Evolutionary conservation across 116 monocot species (phyloP), one percentile per base, ranked within the genome.

Genomic region (Phalaenopsis hybrid): DNA sequence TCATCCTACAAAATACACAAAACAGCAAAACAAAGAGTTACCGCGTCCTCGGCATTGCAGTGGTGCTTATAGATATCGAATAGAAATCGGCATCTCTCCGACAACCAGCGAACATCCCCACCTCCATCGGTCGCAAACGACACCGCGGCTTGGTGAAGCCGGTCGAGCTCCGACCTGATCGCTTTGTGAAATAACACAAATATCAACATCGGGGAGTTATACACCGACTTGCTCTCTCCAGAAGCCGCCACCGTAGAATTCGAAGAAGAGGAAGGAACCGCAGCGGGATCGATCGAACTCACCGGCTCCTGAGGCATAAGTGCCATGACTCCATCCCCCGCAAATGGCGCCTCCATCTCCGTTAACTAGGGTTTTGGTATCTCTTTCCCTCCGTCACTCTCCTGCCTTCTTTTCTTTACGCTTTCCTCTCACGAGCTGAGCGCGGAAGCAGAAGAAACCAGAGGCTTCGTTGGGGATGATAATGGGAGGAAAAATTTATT

Each of bases 11-110:
- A 73, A 6, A 44, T 33, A 74, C 4, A n/a, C 1, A 25, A 41
- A 6, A 34, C n/a, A 63, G 63, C 44, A 28, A 49, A 67, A 69
- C 20, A 43, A 63, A 77, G 1, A 57, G 76, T 25, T 89, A 99
- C 99, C 93, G 91, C 93, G 76, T 99, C 99, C 90, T 99, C 99
- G 11, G 95, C 99, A 82, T 93, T 91, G 87, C 95, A 95, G 81
- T 99, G 95, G 85, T 95, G 92, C 84, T 91, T 95, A 82, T 95
- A 99, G 48, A 99, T 93, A 59, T 83, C 88, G 73, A 88, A 85
- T 31, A 99, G 81, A 84, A 99, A 95, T 33, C 84, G 81, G 86
- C 86, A 99, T n/a, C 91, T 85, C 31, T 87, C 89, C n/a, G 86
- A 84, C 8, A 99, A 84, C 63, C 83, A 49, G 41, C 57, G 75